These are phyloP conservation scores for Phytopythium helicoides DNA, from an alignment of 352 stramenopile genomes.

Conservation along the genomic window DNA sequence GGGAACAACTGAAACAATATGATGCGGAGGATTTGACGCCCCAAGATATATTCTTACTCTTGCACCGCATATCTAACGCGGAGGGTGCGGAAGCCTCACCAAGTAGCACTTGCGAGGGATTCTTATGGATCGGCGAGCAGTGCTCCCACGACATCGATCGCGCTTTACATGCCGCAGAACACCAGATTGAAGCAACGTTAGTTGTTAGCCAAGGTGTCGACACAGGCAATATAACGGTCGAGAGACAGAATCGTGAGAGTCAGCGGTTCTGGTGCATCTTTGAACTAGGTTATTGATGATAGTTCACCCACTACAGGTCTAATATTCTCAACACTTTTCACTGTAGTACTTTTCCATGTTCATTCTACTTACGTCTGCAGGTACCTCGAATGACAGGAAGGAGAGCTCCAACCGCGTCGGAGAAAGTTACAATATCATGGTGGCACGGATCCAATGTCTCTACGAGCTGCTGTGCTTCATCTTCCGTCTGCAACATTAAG, in stretches of 20 bases:
- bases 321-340: too few species aligned
- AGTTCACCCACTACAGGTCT: too few species aligned
- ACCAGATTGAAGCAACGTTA: conserved; percentile 2
- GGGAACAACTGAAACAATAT: conserved; percentile 59
- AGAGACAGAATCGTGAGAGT: conserved; percentile 37
- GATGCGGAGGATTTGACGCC: conserved; percentile 53
- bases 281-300: conserved; percentile 55
- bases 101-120: conserved; percentile 17
- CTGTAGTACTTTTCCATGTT: too few species aligned
- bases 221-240: conserved; percentile 9
- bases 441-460: conserved; percentile 58
- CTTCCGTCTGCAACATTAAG: conserved; percentile 25
- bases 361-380: not conserved
- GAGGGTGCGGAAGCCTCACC: too few species aligned
- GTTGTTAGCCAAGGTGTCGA: not conserved
- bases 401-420: conserved; percentile 41
- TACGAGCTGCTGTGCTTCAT: conserved; percentile 37
- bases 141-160: conserved; percentile 8
- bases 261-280: conserved; percentile 61
- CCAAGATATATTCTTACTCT: conserved; percentile 33
- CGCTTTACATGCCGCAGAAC: conserved; percentile 18
- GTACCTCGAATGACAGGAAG: conserved; percentile 28
- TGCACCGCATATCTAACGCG: conserved; percentile 3
- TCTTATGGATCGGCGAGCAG: conserved; percentile 38
- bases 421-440: conserved; percentile 79